Percentiles rank a stretch among this genome's conserved stretches.
Conservation (phyloP, 2,329 filamentous ascomycete species). For the Ramularia endophylla region DNA sequence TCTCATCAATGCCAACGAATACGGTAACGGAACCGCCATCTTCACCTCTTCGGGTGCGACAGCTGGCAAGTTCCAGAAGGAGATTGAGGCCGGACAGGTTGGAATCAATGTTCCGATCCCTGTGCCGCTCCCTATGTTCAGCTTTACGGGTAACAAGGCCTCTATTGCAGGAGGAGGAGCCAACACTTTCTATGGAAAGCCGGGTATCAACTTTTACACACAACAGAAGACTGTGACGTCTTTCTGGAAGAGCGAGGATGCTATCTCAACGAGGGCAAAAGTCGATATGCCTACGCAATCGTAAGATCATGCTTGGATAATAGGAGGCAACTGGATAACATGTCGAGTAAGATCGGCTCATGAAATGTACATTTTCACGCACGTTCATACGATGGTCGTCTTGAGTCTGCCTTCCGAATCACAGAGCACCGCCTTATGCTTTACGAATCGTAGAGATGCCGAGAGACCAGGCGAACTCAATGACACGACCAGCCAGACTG, state of each 20-base stretch:
- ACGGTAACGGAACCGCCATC: constrained; percentile 80
- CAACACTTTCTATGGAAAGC: constrained; percentile 92
- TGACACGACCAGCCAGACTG: too few relatives aligned
- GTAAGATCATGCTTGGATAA: constrained; percentile 16
- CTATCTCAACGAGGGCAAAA: constrained; percentile 74
- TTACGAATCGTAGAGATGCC: too few relatives aligned
- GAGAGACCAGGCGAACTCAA: too few relatives aligned
- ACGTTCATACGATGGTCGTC: too few relatives aligned
- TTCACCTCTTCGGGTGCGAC: constrained; percentile 75
- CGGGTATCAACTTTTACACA: constrained; percentile 90
- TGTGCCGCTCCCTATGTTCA: constrained; percentile 41
- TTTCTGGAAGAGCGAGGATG: constrained; percentile 81
- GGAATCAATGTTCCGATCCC: constrained; percentile 81
- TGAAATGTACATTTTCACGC: too few relatives aligned
- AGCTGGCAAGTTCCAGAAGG: constrained; percentile 69
- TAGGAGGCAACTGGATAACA: neutral
- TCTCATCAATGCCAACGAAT: constrained; percentile 79
- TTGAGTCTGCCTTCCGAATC: too few relatives aligned
- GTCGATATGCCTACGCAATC: constrained; percentile 77
- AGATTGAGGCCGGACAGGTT: constrained; percentile 79
- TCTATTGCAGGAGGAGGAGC: constrained; percentile 85
- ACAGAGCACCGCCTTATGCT: too few relatives aligned
- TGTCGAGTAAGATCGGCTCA: too few relatives aligned
- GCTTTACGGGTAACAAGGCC: constrained; percentile 65
- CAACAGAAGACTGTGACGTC: constrained; percentile 97